Base-by-base conservation (phyloP, 164 flowering plant species). In the Aristolochia fimbriata region DNA sequence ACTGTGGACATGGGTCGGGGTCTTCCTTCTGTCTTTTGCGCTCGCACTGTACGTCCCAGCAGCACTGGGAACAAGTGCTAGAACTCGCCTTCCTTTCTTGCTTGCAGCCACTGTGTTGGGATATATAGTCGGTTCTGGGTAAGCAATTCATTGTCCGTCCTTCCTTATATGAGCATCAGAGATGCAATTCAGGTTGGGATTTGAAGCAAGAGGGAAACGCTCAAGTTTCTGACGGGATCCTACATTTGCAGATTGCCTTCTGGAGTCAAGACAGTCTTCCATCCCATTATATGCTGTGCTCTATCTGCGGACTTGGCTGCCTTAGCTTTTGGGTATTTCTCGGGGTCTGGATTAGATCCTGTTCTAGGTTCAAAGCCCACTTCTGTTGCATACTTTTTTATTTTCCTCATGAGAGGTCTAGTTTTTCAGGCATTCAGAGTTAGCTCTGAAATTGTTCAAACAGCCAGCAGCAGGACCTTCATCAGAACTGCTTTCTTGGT, bases 251-350 rank as follows among this genome's bases (percentile, higher is more conserved):
- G 98, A 73, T 76, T 89, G 30, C 96, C 96, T 21, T 75, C 91
- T 60, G 71, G 25, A 64, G 72, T 80, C 66, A 92, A 89, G 83
- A 87, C 59, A 59, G 77, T 89, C 31, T 77, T 92, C 71, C 98
- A 92, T 77, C 98, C 98, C 30, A 92, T 92, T 62, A 83, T 92
- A 55, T 86, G 91, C 57, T 89, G 96, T 60, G 82, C 94, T 49
- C 60, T 89, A 41, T 77, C 94, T 19, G 96, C 96, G 52, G 96
- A 83, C 72, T 57, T 83, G 43, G 85, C 96, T 27, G 98, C 98
- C 46, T 52, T 76, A 22, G 89, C 88, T 48, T 92, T 72, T 75
- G 98, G 91, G 31, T 79, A 82, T 60, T 53, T 87, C 66, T 81
- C 98, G 6, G 43, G 63, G 21, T 79, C 82, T 43, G 98, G 98